Percentiles rank a stretch among this genome's conserved stretches.
Evolutionary conservation across 768 basidiomycete genomes (phyloP).

Genomic region (Boletus sp.): DNA sequence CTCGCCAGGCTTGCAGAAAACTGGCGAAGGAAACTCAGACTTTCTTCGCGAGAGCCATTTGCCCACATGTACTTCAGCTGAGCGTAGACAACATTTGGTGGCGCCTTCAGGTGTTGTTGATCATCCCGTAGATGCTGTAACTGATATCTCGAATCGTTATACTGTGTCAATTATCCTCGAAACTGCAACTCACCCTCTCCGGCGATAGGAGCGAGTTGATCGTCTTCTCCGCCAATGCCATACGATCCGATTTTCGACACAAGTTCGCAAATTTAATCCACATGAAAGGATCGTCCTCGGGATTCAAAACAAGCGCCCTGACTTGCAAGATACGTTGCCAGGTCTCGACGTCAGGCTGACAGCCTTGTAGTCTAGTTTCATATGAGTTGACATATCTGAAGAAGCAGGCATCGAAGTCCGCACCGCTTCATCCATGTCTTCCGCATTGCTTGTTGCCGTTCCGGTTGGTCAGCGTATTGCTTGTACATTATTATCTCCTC

Average conservation of each 20-base stretch:
- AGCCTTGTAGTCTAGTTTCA: slow-evolving; percentile 75
- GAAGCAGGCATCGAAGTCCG: slow-evolving; percentile 6
- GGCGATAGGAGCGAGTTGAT: slow-evolving; percentile 87
- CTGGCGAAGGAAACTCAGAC: slow-evolving; percentile 75
- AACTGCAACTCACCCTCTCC: slow-evolving; percentile 49
- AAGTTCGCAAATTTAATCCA: slow-evolving; percentile 99
- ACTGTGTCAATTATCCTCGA: not conserved
- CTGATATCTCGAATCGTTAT: slow-evolving; percentile 19
- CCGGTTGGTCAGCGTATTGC: slow-evolving; percentile 89
- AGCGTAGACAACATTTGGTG: slow-evolving; percentile 94
- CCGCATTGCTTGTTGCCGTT: slow-evolving; percentile 85
- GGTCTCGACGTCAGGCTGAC: slow-evolving; percentile 97
- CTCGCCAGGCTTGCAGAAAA: slow-evolving; percentile 75
- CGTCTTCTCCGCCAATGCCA: slow-evolving; percentile 95
- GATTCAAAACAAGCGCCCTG: slow-evolving; percentile 86
- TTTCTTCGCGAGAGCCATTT: slow-evolving; percentile 71
- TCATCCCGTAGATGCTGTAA: slow-evolving; percentile 50
- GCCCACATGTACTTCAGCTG: slow-evolving; percentile 98
- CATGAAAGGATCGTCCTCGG: slow-evolving; percentile 93
- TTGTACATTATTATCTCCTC: slow-evolving; percentile 98
- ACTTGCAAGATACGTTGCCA: slow-evolving; percentile 99
- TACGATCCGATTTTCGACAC: slow-evolving; percentile 92
- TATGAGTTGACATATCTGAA: not conserved
- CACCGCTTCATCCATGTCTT: slow-evolving; percentile 98
- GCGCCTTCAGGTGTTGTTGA: slow-evolving; percentile 64